phyloP scores from a whole-genome alignment of 495 filamentous ascomycete genomes.

The Penicillium nucicola region DNA sequence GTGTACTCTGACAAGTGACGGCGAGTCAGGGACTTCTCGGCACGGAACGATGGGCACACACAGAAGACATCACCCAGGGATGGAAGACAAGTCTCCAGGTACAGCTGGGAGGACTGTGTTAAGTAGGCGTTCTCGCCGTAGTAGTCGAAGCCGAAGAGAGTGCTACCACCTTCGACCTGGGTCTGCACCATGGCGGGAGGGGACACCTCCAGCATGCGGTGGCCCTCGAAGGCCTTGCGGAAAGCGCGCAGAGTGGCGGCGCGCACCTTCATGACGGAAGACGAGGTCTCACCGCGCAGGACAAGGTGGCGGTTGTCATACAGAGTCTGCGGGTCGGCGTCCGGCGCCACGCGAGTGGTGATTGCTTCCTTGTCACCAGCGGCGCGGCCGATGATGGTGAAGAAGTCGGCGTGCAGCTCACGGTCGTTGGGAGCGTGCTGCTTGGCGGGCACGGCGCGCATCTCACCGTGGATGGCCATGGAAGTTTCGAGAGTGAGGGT shows the following conservation, averaged over 20 bases:
- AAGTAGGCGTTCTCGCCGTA: slow-evolving; percentile 92
- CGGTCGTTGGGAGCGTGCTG: slow-evolving; percentile 80
- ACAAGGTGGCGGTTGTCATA: slow-evolving; percentile 88
- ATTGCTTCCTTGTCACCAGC: slow-evolving; percentile 90
- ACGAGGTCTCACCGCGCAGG: slow-evolving; percentile 83
- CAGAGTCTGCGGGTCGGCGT: slow-evolving; percentile 78
- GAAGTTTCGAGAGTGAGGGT: slow-evolving; percentile 87
- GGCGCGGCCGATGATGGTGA: slow-evolving; percentile 77
- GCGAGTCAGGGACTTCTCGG: slow-evolving; percentile 91
- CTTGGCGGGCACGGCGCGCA: slow-evolving; percentile 77
- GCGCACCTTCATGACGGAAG: slow-evolving; percentile 88
- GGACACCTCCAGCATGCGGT: slow-evolving; percentile 76
- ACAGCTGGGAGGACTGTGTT: slow-evolving; percentile 96
- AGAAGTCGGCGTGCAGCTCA: slow-evolving; percentile 94
- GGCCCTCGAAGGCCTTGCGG: slow-evolving; percentile 73
- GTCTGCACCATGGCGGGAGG: slow-evolving; percentile 98
- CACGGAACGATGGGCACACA: slow-evolving; percentile 97
- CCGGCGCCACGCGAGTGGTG: slow-evolving; percentile 80
- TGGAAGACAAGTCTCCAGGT: slow-evolving; percentile 92
- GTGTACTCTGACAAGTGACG: slow-evolving; percentile 96
- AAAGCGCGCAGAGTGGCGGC: slow-evolving; percentile 82
- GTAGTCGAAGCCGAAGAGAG: slow-evolving; percentile 91
- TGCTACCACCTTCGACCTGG: slow-evolving; percentile 93
- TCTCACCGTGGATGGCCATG: slow-evolving; percentile 82
- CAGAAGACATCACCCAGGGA: slow-evolving; percentile 94